A percentile compares a stretch with the other conserved stretches of the same genome.
Evolutionary conservation across 345 rosid species (phyloP).

Genomic region (Euphorbia tirucalli): DNA sequence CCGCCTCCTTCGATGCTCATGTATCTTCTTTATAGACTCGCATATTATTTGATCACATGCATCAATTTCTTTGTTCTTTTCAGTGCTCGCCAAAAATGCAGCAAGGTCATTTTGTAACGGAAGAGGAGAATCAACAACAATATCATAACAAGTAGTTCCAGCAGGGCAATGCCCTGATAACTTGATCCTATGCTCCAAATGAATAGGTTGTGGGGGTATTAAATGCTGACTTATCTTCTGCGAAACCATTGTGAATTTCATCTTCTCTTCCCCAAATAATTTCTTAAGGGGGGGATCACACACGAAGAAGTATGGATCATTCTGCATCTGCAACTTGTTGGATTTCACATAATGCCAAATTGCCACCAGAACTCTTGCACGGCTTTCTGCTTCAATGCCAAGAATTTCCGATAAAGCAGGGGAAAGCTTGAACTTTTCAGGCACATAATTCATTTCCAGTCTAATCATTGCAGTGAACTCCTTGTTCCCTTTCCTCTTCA

Average conservation of each 20-base stretch:
- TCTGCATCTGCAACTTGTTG: slow-evolving; percentile 46
- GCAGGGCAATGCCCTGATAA: slow-evolving; percentile 51
- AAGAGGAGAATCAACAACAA: slow-evolving; percentile 53
- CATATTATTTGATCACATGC: slow-evolving; percentile 43
- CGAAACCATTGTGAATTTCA: slow-evolving; percentile 46
- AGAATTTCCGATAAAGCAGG: slow-evolving; percentile 46
- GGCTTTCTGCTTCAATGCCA: slow-evolving; percentile 54
- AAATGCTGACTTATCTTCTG: slow-evolving; percentile 50
- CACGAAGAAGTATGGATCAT: slow-evolving; percentile 43
- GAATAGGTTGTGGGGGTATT: slow-evolving; percentile 49
- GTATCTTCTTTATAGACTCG: slow-evolving; percentile 45
- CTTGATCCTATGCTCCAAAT: slow-evolving; percentile 57
- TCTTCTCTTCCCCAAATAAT: slow-evolving; percentile 52
- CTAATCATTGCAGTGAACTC: slow-evolving; percentile 54
- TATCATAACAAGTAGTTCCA: slow-evolving; percentile 57
- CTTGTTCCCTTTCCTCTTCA: slow-evolving; percentile 59
- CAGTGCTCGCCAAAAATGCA: slow-evolving; percentile 38
- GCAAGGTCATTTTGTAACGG: slow-evolving; percentile 46
- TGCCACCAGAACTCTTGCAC: slow-evolving; percentile 48
- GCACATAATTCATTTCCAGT: slow-evolving; percentile 52
- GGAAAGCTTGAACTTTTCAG: slow-evolving; percentile 57
- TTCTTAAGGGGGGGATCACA: slow-evolving; percentile 55
- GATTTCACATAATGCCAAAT: slow-evolving; percentile 60
- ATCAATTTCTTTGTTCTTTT: slow-evolving; percentile 47
- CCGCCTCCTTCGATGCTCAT: slow-evolving; percentile 46